Base-by-base conservation (phyloP, 345 rosid species). In the Dovyalis caffra region DNA sequence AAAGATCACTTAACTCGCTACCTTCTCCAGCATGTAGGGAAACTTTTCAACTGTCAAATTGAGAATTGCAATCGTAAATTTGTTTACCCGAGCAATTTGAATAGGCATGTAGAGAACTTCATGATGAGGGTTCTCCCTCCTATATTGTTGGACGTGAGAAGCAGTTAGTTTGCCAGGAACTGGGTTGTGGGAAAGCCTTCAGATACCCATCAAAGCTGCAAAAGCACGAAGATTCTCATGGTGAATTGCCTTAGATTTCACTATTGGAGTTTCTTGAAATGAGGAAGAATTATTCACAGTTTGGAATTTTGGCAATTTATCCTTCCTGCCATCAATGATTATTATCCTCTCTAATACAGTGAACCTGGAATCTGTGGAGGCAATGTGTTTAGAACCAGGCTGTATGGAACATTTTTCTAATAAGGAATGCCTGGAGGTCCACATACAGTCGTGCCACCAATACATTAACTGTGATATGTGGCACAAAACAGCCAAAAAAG, bases 1-100 rank as follows among this genome's bases (percentile, higher is more conserved):
- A 95, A 90, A 68, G 99, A 95, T 82, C 98, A 93, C 83, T 86
- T 95, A 75, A 85, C 83, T 35, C 91, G 97, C n/a, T 98, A 95
- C 71, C 76, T 85, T 76, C 88, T 87, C 65, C 83, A 79, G 45
- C 98, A 95, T 56, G 71, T 86, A 69, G 98, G 98, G 29, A 91
- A 87, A 76, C 86, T 88, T n/a, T 93, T 89, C n/a, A 81, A 68
- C 43, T 95, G 98, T 73, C 85, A 89, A 4, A 35, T 84, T 61
- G 93, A 87, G 74, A 81, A 73, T 31, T 95, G 99, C 81, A 71
- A 40, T 64, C 38, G 32, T 28, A 84, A 87, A 35, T 93, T 95
- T 75, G 76, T 83, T 0, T 73, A 69, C 53, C 83, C 86, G 62
- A 82, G 89, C 21, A 93, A 95, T 75, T 64, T 95, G 71, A 84